These are phyloP conservation scores for Coelastrella sp. DNA, from an alignment of 139 green algal species.

Conservation along the genomic window DNA sequence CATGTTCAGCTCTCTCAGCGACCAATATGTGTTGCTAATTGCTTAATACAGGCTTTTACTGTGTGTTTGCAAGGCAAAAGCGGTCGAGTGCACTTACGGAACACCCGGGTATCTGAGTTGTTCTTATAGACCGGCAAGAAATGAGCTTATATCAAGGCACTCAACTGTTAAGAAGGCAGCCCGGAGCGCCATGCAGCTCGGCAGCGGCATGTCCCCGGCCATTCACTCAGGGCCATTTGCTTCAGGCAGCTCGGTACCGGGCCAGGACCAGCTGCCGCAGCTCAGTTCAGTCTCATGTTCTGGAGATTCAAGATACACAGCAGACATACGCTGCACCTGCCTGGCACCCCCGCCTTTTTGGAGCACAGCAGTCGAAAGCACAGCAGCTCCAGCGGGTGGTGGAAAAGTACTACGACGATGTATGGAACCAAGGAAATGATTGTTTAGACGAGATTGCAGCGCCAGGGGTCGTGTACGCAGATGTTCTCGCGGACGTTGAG, in stretches of 20 bases:
- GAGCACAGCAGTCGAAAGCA: not conserved
- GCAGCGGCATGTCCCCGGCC: not conserved
- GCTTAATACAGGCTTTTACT: too few relatives aligned
- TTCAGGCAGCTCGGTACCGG: not conserved
- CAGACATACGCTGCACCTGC: not conserved
- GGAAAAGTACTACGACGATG: conserved; percentile 12
- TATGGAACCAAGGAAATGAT: conserved; percentile 32
- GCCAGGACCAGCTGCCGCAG: not conserved
- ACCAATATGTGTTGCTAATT: too few relatives aligned
- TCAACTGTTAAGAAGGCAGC: not conserved
- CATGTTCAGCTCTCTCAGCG: too few relatives aligned
- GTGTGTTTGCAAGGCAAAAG: too few relatives aligned
- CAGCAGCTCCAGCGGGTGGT: not conserved
- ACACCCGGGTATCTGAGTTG: too few relatives aligned
- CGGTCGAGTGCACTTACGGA: too few relatives aligned
- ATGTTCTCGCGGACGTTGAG: not conserved
- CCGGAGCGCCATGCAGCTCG: not conserved
- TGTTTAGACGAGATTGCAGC: conserved; percentile 21
- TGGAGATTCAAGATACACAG: not conserved
- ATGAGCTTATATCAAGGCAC: not conserved
- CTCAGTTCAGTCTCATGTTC: not conserved
- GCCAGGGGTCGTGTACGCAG: conserved; percentile 20
- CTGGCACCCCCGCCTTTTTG: not conserved
- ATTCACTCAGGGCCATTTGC: not conserved
- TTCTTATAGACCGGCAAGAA: not conserved